phyloP scores from a whole-genome alignment of 495 filamentous ascomycete species.

The Poronia punctata region DNA sequence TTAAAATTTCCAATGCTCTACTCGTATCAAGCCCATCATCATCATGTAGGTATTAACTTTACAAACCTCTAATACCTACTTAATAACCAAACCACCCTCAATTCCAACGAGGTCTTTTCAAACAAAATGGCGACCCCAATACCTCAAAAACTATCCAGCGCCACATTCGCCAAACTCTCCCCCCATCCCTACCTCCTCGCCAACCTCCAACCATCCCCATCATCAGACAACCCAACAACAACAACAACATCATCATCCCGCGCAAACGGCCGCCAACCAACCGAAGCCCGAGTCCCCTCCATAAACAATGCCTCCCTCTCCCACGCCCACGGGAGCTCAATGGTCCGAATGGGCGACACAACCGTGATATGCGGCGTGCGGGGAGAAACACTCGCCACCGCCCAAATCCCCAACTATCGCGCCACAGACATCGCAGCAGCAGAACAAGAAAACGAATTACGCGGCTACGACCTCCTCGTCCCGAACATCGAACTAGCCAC shows the following conservation, averaged over 20 bases:
- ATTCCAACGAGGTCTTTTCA: neutral
- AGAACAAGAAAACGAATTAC: constrained; percentile 30
- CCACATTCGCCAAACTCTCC: constrained; percentile 82
- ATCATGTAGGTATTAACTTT: neutral
- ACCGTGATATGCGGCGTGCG: constrained; percentile 87
- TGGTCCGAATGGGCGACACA: constrained; percentile 82
- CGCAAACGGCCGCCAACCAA: constrained; percentile 68
- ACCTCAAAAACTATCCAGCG: constrained; percentile 63
- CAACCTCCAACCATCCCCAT: constrained; percentile 59
- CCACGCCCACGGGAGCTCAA: constrained; percentile 80
- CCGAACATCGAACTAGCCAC: constrained; percentile 89
- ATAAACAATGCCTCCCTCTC: constrained; percentile 75
- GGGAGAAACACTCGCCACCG: constrained; percentile 71
- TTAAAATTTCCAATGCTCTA: constrained; percentile 21
- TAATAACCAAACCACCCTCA: neutral
- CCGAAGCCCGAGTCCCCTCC: constrained; percentile 59
- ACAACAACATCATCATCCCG: constrained; percentile 51
- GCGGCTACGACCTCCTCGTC: constrained; percentile 67
- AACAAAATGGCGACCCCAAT: constrained; percentile 20
- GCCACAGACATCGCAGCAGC: constrained; percentile 16
- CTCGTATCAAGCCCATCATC: neutral
- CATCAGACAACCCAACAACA: constrained; percentile 22
- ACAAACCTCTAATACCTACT: neutral
- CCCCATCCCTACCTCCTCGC: constrained; percentile 84
- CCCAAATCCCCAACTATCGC: constrained; percentile 60